Evolutionary conservation across 2,329 filamentous ascomycete genomes (phyloP).

Genomic region (Penicillium decumbens): DNA sequence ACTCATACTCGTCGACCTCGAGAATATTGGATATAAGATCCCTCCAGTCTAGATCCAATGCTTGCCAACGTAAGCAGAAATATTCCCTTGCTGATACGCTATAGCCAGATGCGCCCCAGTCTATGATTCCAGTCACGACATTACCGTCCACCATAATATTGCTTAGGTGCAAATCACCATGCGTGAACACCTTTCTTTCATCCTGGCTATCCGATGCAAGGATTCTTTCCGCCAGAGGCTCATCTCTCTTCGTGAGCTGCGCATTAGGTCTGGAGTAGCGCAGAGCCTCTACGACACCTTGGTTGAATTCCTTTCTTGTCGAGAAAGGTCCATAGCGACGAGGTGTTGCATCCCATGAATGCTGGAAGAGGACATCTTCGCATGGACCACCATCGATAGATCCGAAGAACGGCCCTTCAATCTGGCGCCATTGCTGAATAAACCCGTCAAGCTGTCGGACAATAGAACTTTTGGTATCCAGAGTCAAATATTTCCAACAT

Average conservation of each 20-base stretch:
- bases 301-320: conserved; percentile 14
- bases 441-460: conserved; percentile 7
- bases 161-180: conserved; percentile 12
- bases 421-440: conserved; percentile 11
- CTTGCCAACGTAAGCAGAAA: conserved; percentile 6
- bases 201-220: conserved; percentile 6
- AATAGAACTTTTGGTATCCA: conserved; percentile 6
- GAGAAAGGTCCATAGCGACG: conserved; percentile 17
- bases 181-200: conserved; percentile 8
- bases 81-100: conserved; percentile 12
- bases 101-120: conserved; percentile 15
- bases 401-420: conserved; percentile 12
- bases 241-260: conserved; percentile 8
- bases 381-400: conserved; percentile 13
- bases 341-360: conserved; percentile 14
- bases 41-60: conserved; percentile 9
- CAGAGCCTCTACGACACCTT: conserved; percentile 20
- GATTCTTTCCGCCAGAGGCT: conserved; percentile 9
- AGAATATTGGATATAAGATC: conserved; percentile 4
- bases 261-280: conserved; percentile 15
- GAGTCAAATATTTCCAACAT: conserved; percentile 11
- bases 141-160: conserved; percentile 14
- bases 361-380: conserved; percentile 14
- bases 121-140: conserved; percentile 8
- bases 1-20: conserved; percentile 9